Evolutionary conservation across 2,329 filamentous ascomycete species (phyloP), one percentile per base, ranked within the genome.

Genomic region (Trichoderma semiorbis): DNA sequence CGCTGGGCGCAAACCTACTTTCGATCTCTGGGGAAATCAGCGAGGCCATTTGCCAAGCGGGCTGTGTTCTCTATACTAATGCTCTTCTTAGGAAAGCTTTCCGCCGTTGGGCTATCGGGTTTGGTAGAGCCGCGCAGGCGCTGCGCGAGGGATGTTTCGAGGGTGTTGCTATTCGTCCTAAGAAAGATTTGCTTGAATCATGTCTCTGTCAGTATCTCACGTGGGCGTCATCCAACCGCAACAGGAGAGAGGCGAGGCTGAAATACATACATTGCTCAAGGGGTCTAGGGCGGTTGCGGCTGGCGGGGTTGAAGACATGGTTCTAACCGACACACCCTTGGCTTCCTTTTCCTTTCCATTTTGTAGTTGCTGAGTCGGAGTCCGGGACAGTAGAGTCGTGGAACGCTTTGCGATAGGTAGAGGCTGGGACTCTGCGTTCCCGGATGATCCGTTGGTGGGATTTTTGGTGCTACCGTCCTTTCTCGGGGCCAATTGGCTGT

Each of bases 351-450:
- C 81, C 70, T 79, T 82, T 71, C 71, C 76, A 77, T 77, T 78
- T 73, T 80, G 80, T 55, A 90, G 90, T 73, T 80, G 80, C 61
- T 89, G 90, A 76, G 90, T 91, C 77, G 89, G 91, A 69, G 90
- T 92, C 75, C 91, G 88, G 77, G 79, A 76, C 28, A 78, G 65
- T 69, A 78, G 77, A 69, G 76, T 60, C n/a, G 74, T 75, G 34
- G 75, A 72, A 8, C 73, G 71, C 36, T 72, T 73, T 60, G 61
- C 71, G 63, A 74, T 72, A 34, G 73, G 70, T 30, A 72, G 71
- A 16, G 72, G 50, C 75, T 77, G 77, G 36, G 76, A 71, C 36
- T 81, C 79, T 72, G 78, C 76, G 61, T 68, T 73, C 36, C 75
- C 76, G 70, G 79, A 72, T 70, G 75, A 73, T 72, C 78, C 73